phyloP scores from a whole-genome alignment of 164 flowering plant species.

The Sextonia rubra region DNA sequence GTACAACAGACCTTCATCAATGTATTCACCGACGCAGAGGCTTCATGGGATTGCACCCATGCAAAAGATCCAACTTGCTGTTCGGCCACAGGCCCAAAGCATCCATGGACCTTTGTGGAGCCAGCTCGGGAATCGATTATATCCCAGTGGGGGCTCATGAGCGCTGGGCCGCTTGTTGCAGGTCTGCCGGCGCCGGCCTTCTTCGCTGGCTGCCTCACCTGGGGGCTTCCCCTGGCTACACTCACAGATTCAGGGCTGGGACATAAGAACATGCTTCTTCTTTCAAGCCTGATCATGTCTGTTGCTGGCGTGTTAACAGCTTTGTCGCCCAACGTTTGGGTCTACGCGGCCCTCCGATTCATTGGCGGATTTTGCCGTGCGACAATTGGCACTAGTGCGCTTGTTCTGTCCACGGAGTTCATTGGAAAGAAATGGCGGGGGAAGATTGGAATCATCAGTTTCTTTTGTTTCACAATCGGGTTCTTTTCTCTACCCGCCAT shows the following conservation, averaged over 20 bases:
- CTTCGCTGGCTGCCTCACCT: conserved; percentile 57
- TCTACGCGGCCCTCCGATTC: conserved; percentile 48
- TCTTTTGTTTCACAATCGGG: conserved; percentile 50
- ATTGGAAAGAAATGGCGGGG: too few species aligned
- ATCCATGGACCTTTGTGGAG: conserved; percentile 53
- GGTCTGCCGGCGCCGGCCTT: too few species aligned
- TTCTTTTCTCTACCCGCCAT: conserved; percentile 59
- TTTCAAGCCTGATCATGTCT: too few species aligned
- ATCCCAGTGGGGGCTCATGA: too few species aligned
- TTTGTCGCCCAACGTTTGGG: conserved; percentile 50
- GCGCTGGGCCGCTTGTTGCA: conserved; percentile 46
- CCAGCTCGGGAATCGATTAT: conserved; percentile 32
- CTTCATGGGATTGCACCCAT: too few species aligned
- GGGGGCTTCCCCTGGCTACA: conserved; percentile 50
- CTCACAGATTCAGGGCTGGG: conserved; percentile 70
- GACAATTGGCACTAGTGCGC: conserved; percentile 46
- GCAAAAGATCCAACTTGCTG: too few species aligned
- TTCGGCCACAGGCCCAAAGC: too few species aligned
- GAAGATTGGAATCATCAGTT: conserved; percentile 44
- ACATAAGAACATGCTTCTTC: conserved; percentile 52
- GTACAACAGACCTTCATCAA: too few species aligned
- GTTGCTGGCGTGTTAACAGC: conserved; percentile 31
- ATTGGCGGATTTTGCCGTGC: conserved; percentile 58
- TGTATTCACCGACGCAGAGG: too few species aligned
- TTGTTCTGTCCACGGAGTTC: conserved; percentile 22